Evolutionary conservation across 2,329 filamentous ascomycete genomes (phyloP).

Genomic region (Cytospora schulzeri): DNA sequence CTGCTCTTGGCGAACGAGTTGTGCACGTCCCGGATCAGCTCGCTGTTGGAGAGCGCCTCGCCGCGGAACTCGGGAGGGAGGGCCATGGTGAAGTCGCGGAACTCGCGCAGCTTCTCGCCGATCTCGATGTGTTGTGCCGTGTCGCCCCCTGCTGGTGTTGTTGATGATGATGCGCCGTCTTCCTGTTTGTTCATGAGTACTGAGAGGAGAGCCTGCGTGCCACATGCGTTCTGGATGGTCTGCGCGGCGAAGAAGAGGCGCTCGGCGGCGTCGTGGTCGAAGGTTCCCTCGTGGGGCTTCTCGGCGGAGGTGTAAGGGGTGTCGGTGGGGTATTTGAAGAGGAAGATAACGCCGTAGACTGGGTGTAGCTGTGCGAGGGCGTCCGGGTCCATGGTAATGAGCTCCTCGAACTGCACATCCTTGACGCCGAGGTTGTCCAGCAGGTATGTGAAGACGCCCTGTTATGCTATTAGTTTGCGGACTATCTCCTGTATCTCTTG

Average conservation of each 20-base stretch:
- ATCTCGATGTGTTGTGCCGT: slow-evolving; percentile 62
- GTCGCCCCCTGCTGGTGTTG: slow-evolving; percentile 27
- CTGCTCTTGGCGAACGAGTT: slow-evolving; percentile 88
- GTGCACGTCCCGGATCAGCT: slow-evolving; percentile 76
- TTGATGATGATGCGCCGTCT: slow-evolving; percentile 31
- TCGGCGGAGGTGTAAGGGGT: slow-evolving; percentile 60
- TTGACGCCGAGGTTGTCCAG: slow-evolving; percentile 89
- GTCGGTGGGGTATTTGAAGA: slow-evolving; percentile 92
- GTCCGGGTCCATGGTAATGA: slow-evolving; percentile 82
- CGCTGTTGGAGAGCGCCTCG: slow-evolving; percentile 63
- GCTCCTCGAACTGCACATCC: slow-evolving; percentile 94
- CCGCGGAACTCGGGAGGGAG: slow-evolving; percentile 74
- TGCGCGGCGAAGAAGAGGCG: slow-evolving; percentile 92
- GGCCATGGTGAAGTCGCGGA: slow-evolving; percentile 84
- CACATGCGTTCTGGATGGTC: slow-evolving; percentile 98
- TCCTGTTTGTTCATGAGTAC: slow-evolving; percentile 84
- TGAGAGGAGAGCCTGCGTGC: slow-evolving; percentile 90
- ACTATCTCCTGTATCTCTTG: too few relatives aligned
- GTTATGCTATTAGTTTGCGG: slow-evolving; percentile 27
- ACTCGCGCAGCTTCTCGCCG: slow-evolving; percentile 70
- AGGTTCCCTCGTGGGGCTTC: slow-evolving; percentile 77
- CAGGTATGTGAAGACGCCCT: slow-evolving; percentile 96
- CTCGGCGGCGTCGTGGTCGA: slow-evolving; percentile 74
- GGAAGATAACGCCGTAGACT: slow-evolving; percentile 95
- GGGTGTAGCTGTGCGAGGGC: slow-evolving; percentile 71